Conservation (phyloP, 495 filamentous ascomycete genomes). For the Neurospora discreta region DNA sequence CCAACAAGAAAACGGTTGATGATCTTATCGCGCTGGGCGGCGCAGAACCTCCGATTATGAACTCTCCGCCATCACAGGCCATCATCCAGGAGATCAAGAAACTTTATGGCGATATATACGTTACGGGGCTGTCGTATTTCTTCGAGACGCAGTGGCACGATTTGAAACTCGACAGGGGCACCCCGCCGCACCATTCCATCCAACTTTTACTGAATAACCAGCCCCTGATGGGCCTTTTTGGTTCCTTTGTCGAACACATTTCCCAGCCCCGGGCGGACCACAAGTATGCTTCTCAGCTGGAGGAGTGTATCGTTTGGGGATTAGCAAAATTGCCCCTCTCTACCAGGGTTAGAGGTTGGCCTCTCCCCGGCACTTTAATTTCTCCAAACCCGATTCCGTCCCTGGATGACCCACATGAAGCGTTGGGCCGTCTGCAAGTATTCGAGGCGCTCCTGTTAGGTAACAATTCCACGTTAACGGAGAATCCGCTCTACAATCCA, state of each 20-base stretch:
- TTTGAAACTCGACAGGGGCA: constrained; percentile 30
- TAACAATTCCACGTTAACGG: constrained; percentile 38
- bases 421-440: constrained; percentile 55
- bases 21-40: constrained; percentile 63
- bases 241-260: constrained; percentile 43
- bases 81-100: constrained; percentile 58
- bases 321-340: constrained; percentile 31
- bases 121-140: constrained; percentile 63
- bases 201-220: constrained; percentile 44
- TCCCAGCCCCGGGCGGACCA: constrained; percentile 47
- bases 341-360: constrained; percentile 11
- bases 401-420: constrained; percentile 46
- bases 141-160: constrained; percentile 81
- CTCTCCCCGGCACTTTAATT: constrained; percentile 15
- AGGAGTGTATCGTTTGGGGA: constrained; percentile 63
- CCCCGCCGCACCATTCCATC: constrained; percentile 3
- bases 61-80: constrained; percentile 40
- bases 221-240: constrained; percentile 50
- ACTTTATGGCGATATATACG: constrained; percentile 67
- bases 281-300: constrained; percentile 49
- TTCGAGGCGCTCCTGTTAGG: constrained; percentile 67
- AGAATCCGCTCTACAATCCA: constrained; percentile 39
- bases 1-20: constrained; percentile 60
- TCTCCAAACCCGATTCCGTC: not conserved
- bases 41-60: constrained; percentile 46